Evolutionary conservation across 139 green algal genomes (phyloP), one percentile per base, ranked within the genome.

Genomic region (Tetradesmus obliquus): DNA sequence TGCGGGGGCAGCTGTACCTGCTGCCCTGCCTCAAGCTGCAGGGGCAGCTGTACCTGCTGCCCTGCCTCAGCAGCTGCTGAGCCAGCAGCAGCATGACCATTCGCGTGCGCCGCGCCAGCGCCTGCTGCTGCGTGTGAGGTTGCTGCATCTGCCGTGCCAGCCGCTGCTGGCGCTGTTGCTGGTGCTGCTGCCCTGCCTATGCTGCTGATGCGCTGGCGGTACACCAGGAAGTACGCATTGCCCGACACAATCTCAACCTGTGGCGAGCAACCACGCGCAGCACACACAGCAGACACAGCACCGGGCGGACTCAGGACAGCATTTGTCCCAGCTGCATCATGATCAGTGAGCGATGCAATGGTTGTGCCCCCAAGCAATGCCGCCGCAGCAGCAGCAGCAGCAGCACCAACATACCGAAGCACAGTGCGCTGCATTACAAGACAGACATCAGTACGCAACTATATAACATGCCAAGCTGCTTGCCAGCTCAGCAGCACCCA

Each of bases 141-240:
- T 3, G 72, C 72, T 81, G 22, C 72, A 3, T 76, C 66, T 76
- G 66, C 66, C n/a, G 66, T 76, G 13, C 66, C 66, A 17, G 76
- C 20, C 72, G 71, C 60, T 83, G 69, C 20, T 60, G 58, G 20
- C 80, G 84, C 60, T 32, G 71, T 20, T 22, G 45, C 80, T 82
- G 74, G 7, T 6, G 17, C 32, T 24, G 51, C 51, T 90, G 71
- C 20, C 55, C 8, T 76, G 66, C 51, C 86, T n/a, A 72, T 13
- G 20, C 20, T 22, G 86, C 85, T 89, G 66, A 82, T 89, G 86
- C 86, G 54, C 54, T 90, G 86, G 66, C 86, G 57, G 92, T 98
- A 98, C 62, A 98, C 91, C 83, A 98, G 93, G 88, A 98, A 95
- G 95, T 98, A 98, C 17, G 96, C 96, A 92, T 97, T 97, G 92